A percentile compares a stretch with the other conserved stretches of the same genome.
phyloP scores from a whole-genome alignment of 2,329 filamentous ascomycete species.

The Ilyonectria sp. region DNA sequence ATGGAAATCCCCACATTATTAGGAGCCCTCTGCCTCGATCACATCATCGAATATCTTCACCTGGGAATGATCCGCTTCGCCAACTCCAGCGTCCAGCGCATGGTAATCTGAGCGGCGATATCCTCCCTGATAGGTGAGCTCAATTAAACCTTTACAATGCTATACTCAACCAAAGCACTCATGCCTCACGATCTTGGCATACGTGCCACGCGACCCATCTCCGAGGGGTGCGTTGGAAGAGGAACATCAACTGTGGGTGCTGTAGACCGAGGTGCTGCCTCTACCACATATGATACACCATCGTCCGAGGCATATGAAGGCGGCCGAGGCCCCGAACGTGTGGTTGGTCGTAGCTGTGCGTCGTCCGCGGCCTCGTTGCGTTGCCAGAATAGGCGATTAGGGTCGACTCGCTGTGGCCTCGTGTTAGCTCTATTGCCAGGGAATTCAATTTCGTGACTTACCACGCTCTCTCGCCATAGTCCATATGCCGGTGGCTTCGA shows the following conservation, averaged over 20 bases:
- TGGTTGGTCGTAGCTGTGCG: constrained; percentile 41
- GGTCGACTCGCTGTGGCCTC: constrained; percentile 76
- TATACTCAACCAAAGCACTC: neutral
- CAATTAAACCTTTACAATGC: neutral
- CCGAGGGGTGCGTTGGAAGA: constrained; percentile 65
- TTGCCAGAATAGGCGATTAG: constrained; percentile 86
- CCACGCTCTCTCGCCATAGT: constrained; percentile 86
- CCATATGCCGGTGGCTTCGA: constrained; percentile 87
- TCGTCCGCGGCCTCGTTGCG: constrained; percentile 65
- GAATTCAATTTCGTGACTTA: constrained; percentile 60
- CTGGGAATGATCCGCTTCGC: constrained; percentile 1
- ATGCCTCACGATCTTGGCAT: constrained; percentile 30
- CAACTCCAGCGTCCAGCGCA: constrained; percentile 27
- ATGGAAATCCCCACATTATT: too few relatives aligned
- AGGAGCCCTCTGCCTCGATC: neutral
- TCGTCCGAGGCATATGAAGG: constrained; percentile 85
- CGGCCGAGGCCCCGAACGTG: constrained; percentile 65
- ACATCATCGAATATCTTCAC: constrained; percentile 6
- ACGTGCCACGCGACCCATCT: constrained; percentile 52
- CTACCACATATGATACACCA: constrained; percentile 80
- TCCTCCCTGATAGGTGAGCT: neutral
- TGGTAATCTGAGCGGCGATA: constrained; percentile 11
- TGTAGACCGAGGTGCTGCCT: constrained; percentile 74
- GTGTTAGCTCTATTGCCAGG: constrained; percentile 26
- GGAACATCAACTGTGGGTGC: constrained; percentile 62